Base-by-base conservation (phyloP, 108 stramenopile species). In the Cyclotella kingstonii region DNA sequence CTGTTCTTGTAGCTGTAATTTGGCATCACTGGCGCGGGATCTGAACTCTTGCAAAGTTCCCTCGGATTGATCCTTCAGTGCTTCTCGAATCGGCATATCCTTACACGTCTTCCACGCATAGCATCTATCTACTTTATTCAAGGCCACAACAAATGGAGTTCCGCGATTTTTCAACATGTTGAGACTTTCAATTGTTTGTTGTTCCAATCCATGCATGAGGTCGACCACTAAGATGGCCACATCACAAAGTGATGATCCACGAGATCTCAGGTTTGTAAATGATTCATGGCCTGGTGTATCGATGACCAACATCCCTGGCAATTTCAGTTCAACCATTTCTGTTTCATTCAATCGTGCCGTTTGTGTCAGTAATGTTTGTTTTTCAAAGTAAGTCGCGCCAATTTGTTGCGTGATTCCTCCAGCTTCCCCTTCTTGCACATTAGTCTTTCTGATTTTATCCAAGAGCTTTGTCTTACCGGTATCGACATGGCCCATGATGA, bases 321-420 rank as follows among this genome's bases (percentile, higher is more conserved):
- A 59, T 30, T 81, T 94, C 55, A 91, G 45, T 7, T 94, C 84
- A 48, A 94, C 78, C 65, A 90, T 86, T 54, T 94, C 93, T 7
- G 89, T 87, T 39, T 69, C 77, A 39, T 85, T 95, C 59, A 98
- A 79, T 53, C 81, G 83, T 23, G 81, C 68, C n/a, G 92, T 95
- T 61, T 94, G 87, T n/a, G 80, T 52, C 43, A 83, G 56, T 34
- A 97, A 75, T 36, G 91, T 95, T 69, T 86, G 89, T 62, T 95
- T 93, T 61, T 97, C 93, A 57, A 99, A 99, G 82, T 89, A 98
- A 8, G 99, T 99, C 17, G 99, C 98, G 49, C 99, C 99, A 80
- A 99, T 99, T 78, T 98, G 97, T 77, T 99, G 99, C 11, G 99
- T 99, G 65, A 99, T 99, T 44, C 99, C 99, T 22, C 99, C 99